Conservation (phyloP, 2,329 filamentous ascomycete species). For the Diplocarpon rosae region DNA sequence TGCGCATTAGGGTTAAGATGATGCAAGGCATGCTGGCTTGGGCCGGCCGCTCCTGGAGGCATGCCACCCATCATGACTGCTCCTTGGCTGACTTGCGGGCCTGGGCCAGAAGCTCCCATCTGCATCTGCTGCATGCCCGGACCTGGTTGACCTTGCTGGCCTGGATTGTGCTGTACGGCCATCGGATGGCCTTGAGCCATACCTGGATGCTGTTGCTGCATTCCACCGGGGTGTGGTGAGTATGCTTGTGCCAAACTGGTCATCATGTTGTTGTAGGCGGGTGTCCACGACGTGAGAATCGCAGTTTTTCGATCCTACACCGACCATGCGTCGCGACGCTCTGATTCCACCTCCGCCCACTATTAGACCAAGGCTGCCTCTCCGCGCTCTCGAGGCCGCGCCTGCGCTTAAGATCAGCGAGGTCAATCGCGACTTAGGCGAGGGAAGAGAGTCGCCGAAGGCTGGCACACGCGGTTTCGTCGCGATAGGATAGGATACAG, state of each 20-base stretch:
- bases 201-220: constrained; percentile 56
- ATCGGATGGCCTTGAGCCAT: constrained; percentile 48
- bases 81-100: constrained; percentile 58
- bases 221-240: constrained; percentile 59
- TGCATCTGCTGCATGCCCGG: constrained; percentile 58
- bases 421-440: constrained; percentile 9
- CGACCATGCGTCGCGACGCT: constrained; percentile 20
- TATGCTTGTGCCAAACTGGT: constrained; percentile 54
- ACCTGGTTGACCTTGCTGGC: constrained; percentile 56
- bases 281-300: constrained; percentile 50
- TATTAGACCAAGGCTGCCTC: constrained; percentile 33
- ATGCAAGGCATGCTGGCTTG: constrained; percentile 58
- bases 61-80: constrained; percentile 64
- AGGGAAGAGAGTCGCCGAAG: constrained; percentile 2
- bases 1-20: constrained; percentile 51
- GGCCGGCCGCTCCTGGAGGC: constrained; percentile 49
- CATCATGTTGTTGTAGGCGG: constrained; percentile 49
- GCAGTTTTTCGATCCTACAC: constrained; percentile 29
- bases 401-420: background rate
- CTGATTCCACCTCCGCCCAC: constrained; percentile 30
- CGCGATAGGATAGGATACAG: constrained; percentile 15
- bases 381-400: constrained; percentile 15
- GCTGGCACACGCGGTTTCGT: constrained; percentile 9
- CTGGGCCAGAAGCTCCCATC: constrained; percentile 62
- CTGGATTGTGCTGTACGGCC: constrained; percentile 47